Conservation (phyloP, 805 yeast species). For the Kodamaea leandrae region DNA sequence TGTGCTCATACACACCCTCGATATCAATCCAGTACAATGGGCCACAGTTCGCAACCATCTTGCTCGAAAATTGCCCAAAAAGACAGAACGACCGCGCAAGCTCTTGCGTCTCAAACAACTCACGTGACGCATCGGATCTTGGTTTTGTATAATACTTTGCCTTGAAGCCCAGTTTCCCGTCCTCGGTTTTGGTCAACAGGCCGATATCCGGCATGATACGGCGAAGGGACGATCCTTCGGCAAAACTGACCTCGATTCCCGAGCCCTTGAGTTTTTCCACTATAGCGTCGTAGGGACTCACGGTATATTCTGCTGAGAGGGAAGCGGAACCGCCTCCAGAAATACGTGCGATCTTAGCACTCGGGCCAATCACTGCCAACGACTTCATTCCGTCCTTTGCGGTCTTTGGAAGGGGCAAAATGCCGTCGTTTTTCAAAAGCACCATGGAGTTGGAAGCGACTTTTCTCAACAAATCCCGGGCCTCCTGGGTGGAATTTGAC, state of each 20-base stretch:
- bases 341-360: conserved; percentile 47
- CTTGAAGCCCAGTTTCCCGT: conserved; percentile 27
- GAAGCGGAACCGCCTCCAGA: conserved; percentile 68
- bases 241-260: conserved; percentile 22
- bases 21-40: conserved; percentile 43
- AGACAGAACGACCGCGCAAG: conserved; percentile 15
- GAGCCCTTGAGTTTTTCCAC: conserved; percentile 22
- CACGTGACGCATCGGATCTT: conserved; percentile 15
- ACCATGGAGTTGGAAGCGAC: conserved; percentile 51
- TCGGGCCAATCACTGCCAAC: conserved; percentile 59
- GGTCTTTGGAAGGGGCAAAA: conserved; percentile 44
- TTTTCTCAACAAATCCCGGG: conserved; percentile 12
- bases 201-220: conserved; percentile 31
- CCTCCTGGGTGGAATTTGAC: conserved; percentile 41
- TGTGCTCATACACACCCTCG: conserved; percentile 43
- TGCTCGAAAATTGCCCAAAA: not conserved
- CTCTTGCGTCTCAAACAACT: conserved; percentile 24
- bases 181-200: conserved; percentile 15
- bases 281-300: conserved; percentile 51
- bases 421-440: conserved; percentile 52
- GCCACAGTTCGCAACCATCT: not conserved
- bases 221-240: conserved; percentile 36
- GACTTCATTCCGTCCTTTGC: conserved; percentile 6
- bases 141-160: conserved; percentile 27
- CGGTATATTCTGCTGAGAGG: conserved; percentile 45